A percentile compares a stretch with the other conserved stretches of the same genome.
These are phyloP conservation scores for Thalassiosira hispida DNA, from an alignment of 352 stramenopile species.

Conservation along the genomic window DNA sequence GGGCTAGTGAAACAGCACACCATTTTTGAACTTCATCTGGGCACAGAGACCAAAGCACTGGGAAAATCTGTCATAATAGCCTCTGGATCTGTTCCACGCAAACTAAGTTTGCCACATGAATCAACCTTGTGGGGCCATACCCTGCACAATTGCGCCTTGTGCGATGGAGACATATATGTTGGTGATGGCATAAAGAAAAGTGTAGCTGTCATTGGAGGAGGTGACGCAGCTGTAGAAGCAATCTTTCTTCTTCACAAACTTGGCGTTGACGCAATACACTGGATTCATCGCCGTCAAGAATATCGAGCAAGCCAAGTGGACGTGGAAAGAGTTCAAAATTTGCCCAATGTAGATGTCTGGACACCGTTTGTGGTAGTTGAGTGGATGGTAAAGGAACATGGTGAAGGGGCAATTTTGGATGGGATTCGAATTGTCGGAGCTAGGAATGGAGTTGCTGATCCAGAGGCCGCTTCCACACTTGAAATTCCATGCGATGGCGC, in stretches of 20 bases:
- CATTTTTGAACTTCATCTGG: not conserved
- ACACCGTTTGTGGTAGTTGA: constrained; percentile 59
- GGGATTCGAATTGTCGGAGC: constrained; percentile 56
- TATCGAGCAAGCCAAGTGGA: constrained; percentile 50
- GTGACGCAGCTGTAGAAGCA: constrained; percentile 77
- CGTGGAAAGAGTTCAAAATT: constrained; percentile 40
- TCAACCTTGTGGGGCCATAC: constrained; percentile 61
- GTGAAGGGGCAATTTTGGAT: constrained; percentile 20
- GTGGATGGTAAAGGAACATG: constrained; percentile 52
- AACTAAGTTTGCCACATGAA: constrained; percentile 70
- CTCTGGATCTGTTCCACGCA: constrained; percentile 66
- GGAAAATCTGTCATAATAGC: constrained; percentile 76
- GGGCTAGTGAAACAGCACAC: constrained; percentile 7
- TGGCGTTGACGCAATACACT: constrained; percentile 39
- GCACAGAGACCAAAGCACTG: constrained; percentile 17
- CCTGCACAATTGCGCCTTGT: constrained; percentile 83
- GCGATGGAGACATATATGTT: constrained; percentile 70
- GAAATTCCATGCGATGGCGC: constrained; percentile 64
- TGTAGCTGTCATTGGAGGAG: constrained; percentile 71
- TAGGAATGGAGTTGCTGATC: constrained; percentile 41
- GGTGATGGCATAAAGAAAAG: constrained; percentile 31
- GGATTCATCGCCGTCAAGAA: constrained; percentile 62
- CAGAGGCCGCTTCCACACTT: constrained; percentile 27
- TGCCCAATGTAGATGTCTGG: constrained; percentile 60
- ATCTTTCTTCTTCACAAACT: constrained; percentile 59